These are phyloP conservation scores for Syzygium oleosum DNA, from an alignment of 345 rosid species.

Conservation along the genomic window DNA sequence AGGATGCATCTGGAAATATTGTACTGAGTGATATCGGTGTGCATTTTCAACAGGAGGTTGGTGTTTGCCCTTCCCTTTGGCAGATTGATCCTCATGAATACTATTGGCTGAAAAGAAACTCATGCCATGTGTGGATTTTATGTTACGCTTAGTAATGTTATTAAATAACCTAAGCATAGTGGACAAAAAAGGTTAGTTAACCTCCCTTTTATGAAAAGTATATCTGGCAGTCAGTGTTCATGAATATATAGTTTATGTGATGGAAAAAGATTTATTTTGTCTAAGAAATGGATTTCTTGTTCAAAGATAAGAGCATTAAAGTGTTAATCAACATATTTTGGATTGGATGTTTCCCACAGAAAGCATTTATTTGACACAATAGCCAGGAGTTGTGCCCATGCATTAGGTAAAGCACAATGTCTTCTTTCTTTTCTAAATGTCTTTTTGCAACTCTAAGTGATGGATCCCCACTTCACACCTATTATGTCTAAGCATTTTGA, in stretches of 20 bases:
- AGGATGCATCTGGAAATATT: constrained; percentile 89
- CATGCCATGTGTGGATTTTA: neutral
- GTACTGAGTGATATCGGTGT: constrained; percentile 88
- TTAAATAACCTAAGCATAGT: neutral
- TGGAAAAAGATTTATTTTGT: neutral
- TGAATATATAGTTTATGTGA: neutral
- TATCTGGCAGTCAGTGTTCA: neutral
- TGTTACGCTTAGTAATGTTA: neutral
- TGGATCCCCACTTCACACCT: neutral
- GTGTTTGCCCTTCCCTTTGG: constrained; percentile 11
- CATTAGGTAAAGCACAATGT: neutral
- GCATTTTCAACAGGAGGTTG: constrained; percentile 90
- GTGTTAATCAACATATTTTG: neutral
- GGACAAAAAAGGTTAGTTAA: neutral
- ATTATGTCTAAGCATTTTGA: neutral
- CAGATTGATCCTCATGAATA: neutral
- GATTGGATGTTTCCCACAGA: neutral
- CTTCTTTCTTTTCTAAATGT: neutral
- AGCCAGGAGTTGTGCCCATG: neutral
- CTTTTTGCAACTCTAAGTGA: neutral
- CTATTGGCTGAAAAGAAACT: neutral
- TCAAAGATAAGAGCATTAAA: neutral
- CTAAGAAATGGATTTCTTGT: neutral
- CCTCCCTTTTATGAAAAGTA: neutral
- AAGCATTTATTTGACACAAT: neutral